Evolutionary conservation across 2,329 filamentous ascomycete genomes (phyloP), one percentile per base, ranked within the genome.

Genomic region (Aaosphaeria pasadenensis): DNA sequence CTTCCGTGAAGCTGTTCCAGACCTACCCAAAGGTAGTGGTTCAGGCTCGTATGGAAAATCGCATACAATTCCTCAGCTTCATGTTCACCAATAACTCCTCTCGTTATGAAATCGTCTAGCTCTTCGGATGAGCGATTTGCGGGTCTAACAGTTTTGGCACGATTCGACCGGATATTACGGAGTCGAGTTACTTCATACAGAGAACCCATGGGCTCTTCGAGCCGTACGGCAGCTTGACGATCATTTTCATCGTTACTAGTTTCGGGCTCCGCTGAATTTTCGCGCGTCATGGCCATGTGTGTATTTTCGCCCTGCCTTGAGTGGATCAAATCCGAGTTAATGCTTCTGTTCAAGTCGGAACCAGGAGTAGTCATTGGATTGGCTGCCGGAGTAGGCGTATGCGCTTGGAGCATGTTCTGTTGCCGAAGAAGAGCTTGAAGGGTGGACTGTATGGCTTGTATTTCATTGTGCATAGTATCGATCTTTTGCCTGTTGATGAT

Each of bases 231-330:
- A 32, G 58, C 57, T 0, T 63, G 59, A 7, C 65, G 49, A n/a
- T 52, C 51, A 32, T 59, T 48, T 13, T 64, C 62, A 40, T 63
- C 60, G 4, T 40, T 9, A n/a, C 17, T 28, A 9, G 11, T 24
- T 11, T 7, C 5, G 29, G 50, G 63, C 40, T 66, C 65, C 11
- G 60, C 53, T 4, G 63, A 66, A 28, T 63, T 64, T 38, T 67
- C 65, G 32, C 64, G 55, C 6, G 63, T 67, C 61, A 67, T 67
- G 30, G 62, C 63, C 61, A 67, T 66, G 5, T 58, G 57, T 63
- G 59, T 7, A 57, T 57, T 17, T 62, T 54, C 39, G 66, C 56
- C 36, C 60, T 53, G 17, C 55, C 58, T 17, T 9, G 9, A n/a
- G n/a, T 36, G 9, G 33, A 9, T 36, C 33, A 9, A 36, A 9